Evolutionary conservation across 257 asterid species (phyloP), one percentile per base, ranked within the genome.

Genomic region (Fraxinus cuspidata): DNA sequence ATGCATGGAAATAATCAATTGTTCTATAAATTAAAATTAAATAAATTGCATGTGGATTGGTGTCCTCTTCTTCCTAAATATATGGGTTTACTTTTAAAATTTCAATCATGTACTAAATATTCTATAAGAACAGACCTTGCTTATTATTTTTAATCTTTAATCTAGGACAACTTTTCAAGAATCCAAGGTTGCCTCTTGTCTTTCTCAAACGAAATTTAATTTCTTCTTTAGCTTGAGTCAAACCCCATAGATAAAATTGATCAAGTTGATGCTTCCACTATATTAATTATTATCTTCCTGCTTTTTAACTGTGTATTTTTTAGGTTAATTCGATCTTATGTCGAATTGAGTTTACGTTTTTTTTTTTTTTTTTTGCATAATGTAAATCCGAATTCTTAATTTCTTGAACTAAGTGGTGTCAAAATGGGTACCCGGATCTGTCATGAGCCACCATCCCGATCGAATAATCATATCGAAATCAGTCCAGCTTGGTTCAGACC

Each of bases 171-270:
- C 83, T 84, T 84, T 86, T 86, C 86, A 77, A 84, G 85, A 86
- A 84, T 86, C 88, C 90, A 78, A 84, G 90, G 87, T 84, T 84
- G 86, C 83, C 86, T 70, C 83, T 2, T 51, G 25, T 23, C 79
- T 71, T 12, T 42, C 18, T 42, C 51, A 42, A 42, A 42, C 16
- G 51, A 42, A 42, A 13, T 42, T 42, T 11, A 56, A 77, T 68
- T 23, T 42, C 60, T 72, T 80, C 81, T 81, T 80, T 78, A 65
- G 63, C 88, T 84, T 80, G 73, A 76, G 85, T 80, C 86, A 86
- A 84, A 80, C 76, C 25, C 34, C 44, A 63, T 2, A 63, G 7
- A 11, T 34, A 63, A 23, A 42, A 21, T 21, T 58, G 66, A 58
- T 58, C 11, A 0, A n/a, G 66, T 58, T 58, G 66, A 21, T 42